These are phyloP conservation scores for Orbilia ellipsospora DNA, from an alignment of 2,329 filamentous ascomycete genomes.

Conservation along the genomic window DNA sequence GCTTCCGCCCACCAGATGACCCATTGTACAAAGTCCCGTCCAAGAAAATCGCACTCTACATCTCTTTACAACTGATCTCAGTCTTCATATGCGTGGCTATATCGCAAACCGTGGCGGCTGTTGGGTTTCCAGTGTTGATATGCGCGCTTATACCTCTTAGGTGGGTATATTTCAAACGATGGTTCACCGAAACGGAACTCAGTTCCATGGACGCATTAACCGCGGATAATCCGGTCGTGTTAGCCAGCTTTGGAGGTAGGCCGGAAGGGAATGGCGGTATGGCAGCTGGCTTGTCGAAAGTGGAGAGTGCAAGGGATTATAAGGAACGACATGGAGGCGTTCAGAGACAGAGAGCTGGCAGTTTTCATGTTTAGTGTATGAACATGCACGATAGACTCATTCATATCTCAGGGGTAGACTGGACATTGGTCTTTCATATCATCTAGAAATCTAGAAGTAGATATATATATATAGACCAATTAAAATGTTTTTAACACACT, in stretches of 20 bases:
- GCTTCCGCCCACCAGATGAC: conserved; percentile 71
- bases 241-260: conserved; percentile 49
- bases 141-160: conserved; percentile 69
- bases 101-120: conserved; percentile 71
- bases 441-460: too few species aligned
- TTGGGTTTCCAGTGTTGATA: conserved; percentile 71
- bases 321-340: conserved; percentile 46
- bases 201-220: conserved; percentile 52
- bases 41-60: conserved; percentile 68
- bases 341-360: conserved; percentile 49
- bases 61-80: conserved; percentile 67
- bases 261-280: conserved; percentile 45
- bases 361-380: conserved; percentile 40
- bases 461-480: too few species aligned
- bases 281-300: conserved; percentile 17
- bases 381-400: too few species aligned
- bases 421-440: too few species aligned
- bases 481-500: too few species aligned
- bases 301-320: conserved; percentile 47
- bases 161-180: conserved; percentile 66
- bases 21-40: conserved; percentile 71
- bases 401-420: too few species aligned
- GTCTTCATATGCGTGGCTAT: conserved; percentile 70
- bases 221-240: conserved; percentile 47
- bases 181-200: conserved; percentile 62